A percentile compares a stretch with the other conserved stretches of the same genome.
These are phyloP conservation scores for Symbiotaphrina buchneri DNA, from an alignment of 495 filamentous ascomycete genomes.

Conservation along the genomic window DNA sequence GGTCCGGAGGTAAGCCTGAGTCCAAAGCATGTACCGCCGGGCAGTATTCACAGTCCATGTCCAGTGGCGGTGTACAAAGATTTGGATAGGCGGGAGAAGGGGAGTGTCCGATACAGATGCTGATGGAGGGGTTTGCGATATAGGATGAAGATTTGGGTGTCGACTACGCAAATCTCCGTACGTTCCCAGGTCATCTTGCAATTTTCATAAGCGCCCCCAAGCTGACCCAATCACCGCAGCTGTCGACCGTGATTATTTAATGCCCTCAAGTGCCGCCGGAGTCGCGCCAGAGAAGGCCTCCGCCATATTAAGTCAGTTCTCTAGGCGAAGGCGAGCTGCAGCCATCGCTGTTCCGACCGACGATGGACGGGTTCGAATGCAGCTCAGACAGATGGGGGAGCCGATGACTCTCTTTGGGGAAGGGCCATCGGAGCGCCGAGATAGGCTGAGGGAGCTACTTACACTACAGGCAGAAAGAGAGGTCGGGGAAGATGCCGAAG, in stretches of 20 bases:
- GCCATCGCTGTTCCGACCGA: constrained; percentile 90
- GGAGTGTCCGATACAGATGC: constrained; percentile 10
- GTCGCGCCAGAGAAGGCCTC: constrained; percentile 76
- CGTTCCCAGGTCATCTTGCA: constrained; percentile 12
- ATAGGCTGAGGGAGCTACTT: constrained; percentile 65
- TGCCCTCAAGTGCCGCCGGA: constrained; percentile 47
- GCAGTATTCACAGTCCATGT: constrained; percentile 5
- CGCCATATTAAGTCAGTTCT: constrained; percentile 73
- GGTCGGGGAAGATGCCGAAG: constrained; percentile 18
- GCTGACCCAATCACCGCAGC: constrained; percentile 20
- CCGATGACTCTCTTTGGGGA: constrained; percentile 93
- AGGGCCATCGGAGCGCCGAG: constrained; percentile 65
- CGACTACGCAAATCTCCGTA: constrained; percentile 60
- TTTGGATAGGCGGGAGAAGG: constrained; percentile 3
- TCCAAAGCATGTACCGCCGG: background rate
- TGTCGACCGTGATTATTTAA: constrained; percentile 66
- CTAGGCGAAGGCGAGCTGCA: constrained; percentile 69
- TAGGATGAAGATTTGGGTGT: constrained; percentile 47
- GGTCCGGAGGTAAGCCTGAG: constrained; percentile 36
- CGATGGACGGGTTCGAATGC: constrained; percentile 63
- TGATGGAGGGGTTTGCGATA: no score
- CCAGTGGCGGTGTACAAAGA: constrained; percentile 4
- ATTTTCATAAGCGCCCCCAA: background rate
- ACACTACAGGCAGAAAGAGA: constrained; percentile 44
- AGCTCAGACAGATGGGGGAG: constrained; percentile 65